Evolutionary conservation across 139 green algal genomes (phyloP), one percentile per base, ranked within the genome.

Genomic region (Astrephomene gubernaculifera): DNA sequence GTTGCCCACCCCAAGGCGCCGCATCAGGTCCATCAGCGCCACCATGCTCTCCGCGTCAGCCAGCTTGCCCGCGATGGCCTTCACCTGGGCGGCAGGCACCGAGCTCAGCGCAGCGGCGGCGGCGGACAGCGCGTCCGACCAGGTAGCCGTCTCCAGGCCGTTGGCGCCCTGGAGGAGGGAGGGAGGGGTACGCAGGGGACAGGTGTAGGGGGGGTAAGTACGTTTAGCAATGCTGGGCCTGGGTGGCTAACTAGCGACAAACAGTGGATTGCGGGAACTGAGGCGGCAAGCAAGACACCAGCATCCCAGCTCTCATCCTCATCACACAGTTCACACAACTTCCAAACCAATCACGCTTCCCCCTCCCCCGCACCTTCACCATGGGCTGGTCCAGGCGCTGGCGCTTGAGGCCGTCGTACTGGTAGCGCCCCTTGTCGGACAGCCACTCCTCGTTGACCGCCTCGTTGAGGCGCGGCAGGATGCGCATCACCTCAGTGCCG

Each of bases 391-490:
- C 94, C 5, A 99, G 94, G 33, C 97, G 92, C 93, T 99, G 97
- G 29, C 95, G 91, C 89, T 95, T 95, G 52, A 99, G 94, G 14
- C 92, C 97, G 86, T 99, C 97, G 86, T 98, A 99, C 87, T 97
- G 95, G 89, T 99, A 99, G 76, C 97, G 93, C 3, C 90, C 91
- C 90, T 98, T 99, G 95, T 99, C 97, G 19, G 86, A 94, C 80
- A 99, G 93, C 97, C 97, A 99, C 91, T 99, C 97, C 96, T 99
- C 97, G 82, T 99, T 99, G 10, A 99, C 94, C 0, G 88, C 92
- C 88, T 99, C 98, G 85, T 99, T 99, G 49, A 98, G 81, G 4
- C 96, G 91, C 1, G 98, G 96, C 52, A 97, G 85, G 61, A 99
- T 96, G 88, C 97, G 95, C 93, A 99, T 98, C n/a, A 98, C 96